Evolutionary conservation across 1,284 basidiomycete species (phyloP), one percentile per base, ranked within the genome.

Genomic region (Rhodotorula mucilaginosa): DNA sequence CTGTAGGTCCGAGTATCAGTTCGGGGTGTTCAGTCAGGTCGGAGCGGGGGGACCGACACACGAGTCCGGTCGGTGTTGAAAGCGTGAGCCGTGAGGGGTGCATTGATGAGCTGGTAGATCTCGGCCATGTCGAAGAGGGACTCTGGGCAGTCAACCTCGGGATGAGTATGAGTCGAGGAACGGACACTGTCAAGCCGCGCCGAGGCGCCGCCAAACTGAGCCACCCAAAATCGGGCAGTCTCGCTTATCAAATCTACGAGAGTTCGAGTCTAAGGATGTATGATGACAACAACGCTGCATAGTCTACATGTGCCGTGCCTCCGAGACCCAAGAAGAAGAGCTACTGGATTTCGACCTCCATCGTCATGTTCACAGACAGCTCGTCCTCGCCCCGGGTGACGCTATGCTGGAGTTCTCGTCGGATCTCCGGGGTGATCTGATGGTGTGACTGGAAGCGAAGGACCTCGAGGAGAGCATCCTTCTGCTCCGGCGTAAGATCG

Each of bases 401-500:
- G 39, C 82, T 83, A 60, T 82, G 83, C 54, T 84, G 78, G 49
- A 87, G 82, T 81, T 99, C 97, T 74, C 97, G 84, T 76, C 97
- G 86, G 68, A 99, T 89, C 82, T 99, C 97, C 0, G 88, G 85
- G 58, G 91, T 87, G 79, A 99, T 97, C 78, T 94, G 90, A 1
- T 89, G 85, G 81, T 99, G 97, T 16, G 89, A 88, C 64, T 92
- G 90, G 5, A 88, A 90, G 48, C 94, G 87, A 65, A 97, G 86
- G 56, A 98, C 91, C 79, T 99, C 97, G 67, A 98, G 83, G n/a
- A 99, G 83, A 0, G 96, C 94, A 79, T 97, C 92, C 81, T 98
- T 99, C 81, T 99, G 97, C 81, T 99, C 96, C 0, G 91, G 91
- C 0, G 97, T 97, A 75, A 99, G 81, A 82, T 99, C 96, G n/a